A percentile compares a stretch with the other conserved stretches of the same genome.
Conservation (phyloP, 2,329 filamentous ascomycete species). For the Verticillium longisporum region DNA sequence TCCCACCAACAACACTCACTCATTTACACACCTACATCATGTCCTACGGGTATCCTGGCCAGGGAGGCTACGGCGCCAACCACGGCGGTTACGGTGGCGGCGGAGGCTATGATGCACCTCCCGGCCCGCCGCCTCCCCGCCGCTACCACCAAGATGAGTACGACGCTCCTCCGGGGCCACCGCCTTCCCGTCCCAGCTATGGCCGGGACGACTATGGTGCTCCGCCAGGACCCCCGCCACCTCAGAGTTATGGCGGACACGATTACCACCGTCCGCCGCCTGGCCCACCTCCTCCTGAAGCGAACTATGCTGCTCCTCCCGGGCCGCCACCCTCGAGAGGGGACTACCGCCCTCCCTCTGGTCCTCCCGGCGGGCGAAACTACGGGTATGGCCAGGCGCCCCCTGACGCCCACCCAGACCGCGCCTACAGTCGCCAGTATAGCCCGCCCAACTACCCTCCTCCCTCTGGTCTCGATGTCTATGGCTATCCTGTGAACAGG, state of each 20-base stretch:
- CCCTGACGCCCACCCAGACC: slow-evolving; percentile 12
- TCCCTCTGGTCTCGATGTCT: slow-evolving; percentile 34
- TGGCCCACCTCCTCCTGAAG: slow-evolving; percentile 7
- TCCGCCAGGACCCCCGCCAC: not conserved
- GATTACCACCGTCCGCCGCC: not conserved
- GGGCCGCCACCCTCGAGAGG: slow-evolving; percentile 1
- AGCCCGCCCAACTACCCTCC: slow-evolving; percentile 29
- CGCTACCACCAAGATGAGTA: slow-evolving; percentile 14
- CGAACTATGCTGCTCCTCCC: slow-evolving; percentile 5
- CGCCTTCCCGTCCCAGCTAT: not conserved
- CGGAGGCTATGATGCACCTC: slow-evolving; percentile 13
- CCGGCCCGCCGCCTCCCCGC: slow-evolving; percentile 17
- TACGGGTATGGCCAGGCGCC: slow-evolving; percentile 17
- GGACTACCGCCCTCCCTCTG: slow-evolving; percentile 16
- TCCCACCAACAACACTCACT: not conserved
- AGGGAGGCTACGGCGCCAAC: slow-evolving; percentile 20
- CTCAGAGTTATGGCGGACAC: not conserved
- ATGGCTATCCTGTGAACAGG: slow-evolving; percentile 35
- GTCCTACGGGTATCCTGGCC: slow-evolving; percentile 26
- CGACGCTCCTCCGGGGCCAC: slow-evolving; percentile 3
- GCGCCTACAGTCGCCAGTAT: slow-evolving; percentile 12
- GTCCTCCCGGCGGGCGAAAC: slow-evolving; percentile 18
- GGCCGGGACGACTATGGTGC: not conserved
- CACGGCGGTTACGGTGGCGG: slow-evolving; percentile 13
- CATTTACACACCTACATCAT: slow-evolving; percentile 9